Conservation (phyloP, 2,329 filamentous ascomycete genomes). For the Alternaria atra region DNA sequence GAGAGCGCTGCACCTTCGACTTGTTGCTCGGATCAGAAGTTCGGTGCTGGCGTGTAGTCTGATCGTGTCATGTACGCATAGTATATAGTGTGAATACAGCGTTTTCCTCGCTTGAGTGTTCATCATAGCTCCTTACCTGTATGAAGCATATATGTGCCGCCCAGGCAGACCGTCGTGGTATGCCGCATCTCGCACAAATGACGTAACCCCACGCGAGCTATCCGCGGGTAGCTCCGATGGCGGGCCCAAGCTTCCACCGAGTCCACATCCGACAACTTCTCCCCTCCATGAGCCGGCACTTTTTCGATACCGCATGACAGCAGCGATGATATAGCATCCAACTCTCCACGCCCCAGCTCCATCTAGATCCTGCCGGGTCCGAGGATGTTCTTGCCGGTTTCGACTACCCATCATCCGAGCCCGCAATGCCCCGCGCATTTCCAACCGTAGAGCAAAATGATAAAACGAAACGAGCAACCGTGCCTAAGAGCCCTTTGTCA, state of each 20-base stretch:
- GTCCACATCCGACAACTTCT: slow-evolving; percentile 12
- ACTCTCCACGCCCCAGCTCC: background rate
- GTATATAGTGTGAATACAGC: background rate
- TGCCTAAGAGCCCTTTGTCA: slow-evolving; percentile 50
- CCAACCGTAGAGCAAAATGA: slow-evolving; percentile 55
- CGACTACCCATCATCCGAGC: slow-evolving; percentile 10
- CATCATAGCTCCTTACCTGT: background rate
- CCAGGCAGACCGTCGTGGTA: background rate
- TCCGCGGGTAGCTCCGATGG: slow-evolving; percentile 9
- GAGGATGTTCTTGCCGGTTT: slow-evolving; percentile 35
- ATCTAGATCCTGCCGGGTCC: slow-evolving; percentile 1
- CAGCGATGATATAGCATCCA: slow-evolving; percentile 15
- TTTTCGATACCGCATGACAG: background rate
- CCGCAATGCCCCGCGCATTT: slow-evolving; percentile 60
- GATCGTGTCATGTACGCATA: background rate
- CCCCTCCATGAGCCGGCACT: slow-evolving; percentile 7
- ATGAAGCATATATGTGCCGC: background rate
- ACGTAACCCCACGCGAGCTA: slow-evolving; percentile 3
- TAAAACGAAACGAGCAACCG: slow-evolving; percentile 48
- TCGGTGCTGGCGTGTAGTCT: slow-evolving; percentile 28
- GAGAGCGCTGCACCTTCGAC: slow-evolving; percentile 13
- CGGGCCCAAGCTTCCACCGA: slow-evolving; percentile 24
- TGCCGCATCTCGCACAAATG: background rate
- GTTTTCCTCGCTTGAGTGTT: background rate
- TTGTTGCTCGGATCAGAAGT: slow-evolving; percentile 31